Base-by-base conservation (phyloP, 2,329 filamentous ascomycete genomes). In the Fusarium verrucosum region DNA sequence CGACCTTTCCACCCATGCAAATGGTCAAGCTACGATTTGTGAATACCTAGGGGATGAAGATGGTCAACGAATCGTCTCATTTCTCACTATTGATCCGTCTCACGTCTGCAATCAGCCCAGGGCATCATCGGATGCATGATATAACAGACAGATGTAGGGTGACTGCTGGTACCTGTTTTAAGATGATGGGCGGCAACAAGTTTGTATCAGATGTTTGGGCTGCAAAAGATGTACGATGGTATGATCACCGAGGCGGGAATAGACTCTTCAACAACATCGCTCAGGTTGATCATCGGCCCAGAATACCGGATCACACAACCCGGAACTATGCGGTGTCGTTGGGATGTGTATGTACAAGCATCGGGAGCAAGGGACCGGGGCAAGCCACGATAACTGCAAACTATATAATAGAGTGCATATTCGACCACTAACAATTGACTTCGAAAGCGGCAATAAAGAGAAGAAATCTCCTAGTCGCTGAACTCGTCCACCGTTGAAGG, bases 31-130 rank as follows among this genome's bases (percentile, higher is more conserved):
- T 22, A 35, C 30, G 8, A 58, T 78, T 20, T 51, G 62, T 28
- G 65, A 72, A 19, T 65, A 65, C 25, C 62, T 79, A n/a, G 77
- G 76, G 2, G 59, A 67, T 6, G 43, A 25, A 23, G 75, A 78
- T 45, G 73, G 68, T 14, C 40, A 40, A 4, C 70, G 75, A 10
- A 53, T 78, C 23, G 58, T 75, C 16, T 57, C 66, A 1, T 78
- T 77, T 54, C 64, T 78, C 22, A 58, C 58, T 5, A 55, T 63
- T 23, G 73, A 71, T 19, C 68, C 69, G 13, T 47, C 45, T 14
- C 41, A 42, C 13, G n/a, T 41, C 19, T 50, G 46, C 26, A 28
- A 44, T 16, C 22, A 53, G 44, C n/a, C n/a, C 23, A 22, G 20
- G 35, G 10, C 17, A 62, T 23, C 4, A 62, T 23, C 4, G 26